Base-by-base conservation (phyloP, 352 stramenopile species). In the Blastocystis sp. region DNA sequence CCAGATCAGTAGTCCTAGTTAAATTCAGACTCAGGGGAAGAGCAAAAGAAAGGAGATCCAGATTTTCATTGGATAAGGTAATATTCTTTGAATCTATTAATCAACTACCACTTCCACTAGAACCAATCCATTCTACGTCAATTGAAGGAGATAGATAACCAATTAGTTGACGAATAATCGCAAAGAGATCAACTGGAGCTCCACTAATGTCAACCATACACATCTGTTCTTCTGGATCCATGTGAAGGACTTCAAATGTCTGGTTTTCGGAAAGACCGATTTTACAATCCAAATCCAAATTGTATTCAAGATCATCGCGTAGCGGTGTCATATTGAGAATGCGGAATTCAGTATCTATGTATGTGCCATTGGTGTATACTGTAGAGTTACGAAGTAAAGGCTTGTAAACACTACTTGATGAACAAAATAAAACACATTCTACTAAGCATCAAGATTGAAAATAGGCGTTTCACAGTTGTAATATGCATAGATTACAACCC, bases 271-370 rank as follows among this genome's bases (percentile, higher is more conserved):
- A 30, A 1, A 84, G 73, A 40, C 33, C 5, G 11, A 64, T 30
- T 42, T 84, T 84, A 57, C 73, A 84, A n/a, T 84, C 73, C 33
- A 62, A 84, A 69, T 53, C 40, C 22, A 66, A 51, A 22, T 84
- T 37, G 48, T 84, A 84, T 56, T 84, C 73, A 15, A 84, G 53
- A 42, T 84, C 56, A 68, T 33, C 51, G n/a, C 44, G 44, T 24
- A 84, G 73, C 11, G 73, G 73, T 53, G 73, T 84, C 73, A 84
- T 84, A 68, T 84, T 56, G 53, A 84, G 33, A n/a, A 69, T 66
- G 24, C 68, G 44, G 35, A 84, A 84, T 33, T 48, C 73, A 9
- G 73, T 17, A 37, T 84, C 73, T 6, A 84, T 64, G 68, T 84
- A 84, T 0, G 73, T 68, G 13, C 73, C 73, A 17, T 62, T 44